Evolutionary conservation across 2,329 filamentous ascomycete genomes (phyloP).

Genomic region (Penicillium decumbens): DNA sequence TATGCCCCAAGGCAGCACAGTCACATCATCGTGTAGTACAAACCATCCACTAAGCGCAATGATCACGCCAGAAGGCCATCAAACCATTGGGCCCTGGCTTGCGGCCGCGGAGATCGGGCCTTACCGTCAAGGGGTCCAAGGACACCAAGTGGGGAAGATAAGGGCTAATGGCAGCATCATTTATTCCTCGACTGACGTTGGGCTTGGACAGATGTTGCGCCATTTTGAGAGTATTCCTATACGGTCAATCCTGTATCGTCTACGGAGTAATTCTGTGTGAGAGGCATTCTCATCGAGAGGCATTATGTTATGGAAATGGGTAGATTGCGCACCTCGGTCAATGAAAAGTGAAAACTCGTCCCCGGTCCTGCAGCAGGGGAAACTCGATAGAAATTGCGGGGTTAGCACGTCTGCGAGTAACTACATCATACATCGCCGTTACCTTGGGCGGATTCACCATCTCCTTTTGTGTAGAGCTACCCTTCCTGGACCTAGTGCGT

Average conservation of each 20-base stretch:
- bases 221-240: no score
- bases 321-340: neutral
- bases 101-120: conserved; percentile 22
- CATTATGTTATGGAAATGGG: neutral
- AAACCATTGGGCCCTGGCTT: conserved; percentile 5
- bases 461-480: neutral
- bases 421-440: neutral
- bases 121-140: conserved; percentile 12
- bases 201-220: no score
- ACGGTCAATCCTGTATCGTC: no score
- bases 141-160: conserved; percentile 10
- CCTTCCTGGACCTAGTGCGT: neutral
- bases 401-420: conserved; percentile 1
- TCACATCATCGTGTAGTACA: conserved; percentile 7
- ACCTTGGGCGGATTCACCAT: neutral
- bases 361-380: neutral
- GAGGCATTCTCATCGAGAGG: no score
- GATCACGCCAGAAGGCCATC: conserved; percentile 14
- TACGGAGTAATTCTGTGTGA: no score
- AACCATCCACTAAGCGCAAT: conserved; percentile 1
- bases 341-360: neutral
- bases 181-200: neutral
- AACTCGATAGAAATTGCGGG: conserved; percentile 10
- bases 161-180: conserved; percentile 1
- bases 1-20: neutral